Conservation (phyloP, 1,284 basidiomycete species). For the Leccinum cinnamomeum region DNA sequence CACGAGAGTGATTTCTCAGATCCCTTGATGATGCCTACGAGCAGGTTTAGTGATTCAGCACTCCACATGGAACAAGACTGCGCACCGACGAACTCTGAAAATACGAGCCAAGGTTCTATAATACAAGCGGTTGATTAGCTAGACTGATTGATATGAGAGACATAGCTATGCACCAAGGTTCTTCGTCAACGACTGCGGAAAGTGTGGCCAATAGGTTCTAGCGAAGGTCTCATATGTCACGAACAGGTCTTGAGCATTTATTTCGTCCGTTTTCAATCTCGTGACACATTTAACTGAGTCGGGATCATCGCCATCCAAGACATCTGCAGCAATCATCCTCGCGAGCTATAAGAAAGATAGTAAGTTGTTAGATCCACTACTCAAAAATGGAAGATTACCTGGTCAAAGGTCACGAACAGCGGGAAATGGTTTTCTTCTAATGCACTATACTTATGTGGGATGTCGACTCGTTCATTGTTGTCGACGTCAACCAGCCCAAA, state of each 20-base stretch:
- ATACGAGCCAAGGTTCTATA: slow-evolving; percentile 62
- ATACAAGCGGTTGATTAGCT: background rate
- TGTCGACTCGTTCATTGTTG: slow-evolving; percentile 45
- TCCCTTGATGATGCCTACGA: slow-evolving; percentile 65
- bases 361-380: slow-evolving; percentile 2
- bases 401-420: slow-evolving; percentile 66
- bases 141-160: background rate
- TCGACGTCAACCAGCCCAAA: slow-evolving; percentile 48
- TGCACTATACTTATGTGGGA: slow-evolving; percentile 59
- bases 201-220: slow-evolving; percentile 62
- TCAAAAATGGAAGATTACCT: slow-evolving; percentile 39
- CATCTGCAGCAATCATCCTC: slow-evolving; percentile 25
- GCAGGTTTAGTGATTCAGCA: background rate
- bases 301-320: slow-evolving; percentile 14
- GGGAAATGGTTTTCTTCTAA: slow-evolving; percentile 66
- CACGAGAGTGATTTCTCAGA: slow-evolving; percentile 49
- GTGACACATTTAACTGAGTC: slow-evolving; percentile 7
- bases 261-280: slow-evolving; percentile 14
- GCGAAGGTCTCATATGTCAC: slow-evolving; percentile 56
- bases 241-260: slow-evolving; percentile 20
- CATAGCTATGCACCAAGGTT: slow-evolving; percentile 46
- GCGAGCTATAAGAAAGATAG: slow-evolving; percentile 7
- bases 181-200: slow-evolving; percentile 55
- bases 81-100: slow-evolving; percentile 66
- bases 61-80: background rate